Percentiles rank a stretch among this genome's conserved stretches.
Evolutionary conservation across 768 basidiomycete genomes (phyloP).

Genomic region (Paxillus involutus): DNA sequence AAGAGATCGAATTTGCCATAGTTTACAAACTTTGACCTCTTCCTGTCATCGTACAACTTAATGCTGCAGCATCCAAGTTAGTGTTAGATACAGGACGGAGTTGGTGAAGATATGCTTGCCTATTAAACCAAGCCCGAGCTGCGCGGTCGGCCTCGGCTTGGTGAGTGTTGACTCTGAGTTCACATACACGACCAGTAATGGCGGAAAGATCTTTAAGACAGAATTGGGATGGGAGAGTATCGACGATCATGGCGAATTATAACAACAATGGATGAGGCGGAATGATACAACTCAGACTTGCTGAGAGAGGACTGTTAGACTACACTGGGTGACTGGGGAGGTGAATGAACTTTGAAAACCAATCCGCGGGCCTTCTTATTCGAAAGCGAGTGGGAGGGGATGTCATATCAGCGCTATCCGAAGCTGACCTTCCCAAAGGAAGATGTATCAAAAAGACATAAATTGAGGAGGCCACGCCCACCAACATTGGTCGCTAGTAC

Average conservation of each 20-base stretch:
- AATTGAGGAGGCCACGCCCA: slow-evolving; percentile 25
- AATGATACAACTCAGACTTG: slow-evolving; percentile 26
- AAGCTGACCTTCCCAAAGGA: slow-evolving; percentile 18
- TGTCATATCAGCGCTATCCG: slow-evolving; percentile 20
- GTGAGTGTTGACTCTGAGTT: slow-evolving; percentile 32
- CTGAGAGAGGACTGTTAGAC: slow-evolving; percentile 16
- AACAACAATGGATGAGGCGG: slow-evolving; percentile 6
- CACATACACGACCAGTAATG: slow-evolving; percentile 36
- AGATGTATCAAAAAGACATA: slow-evolving; percentile 25
- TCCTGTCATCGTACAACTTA: slow-evolving; percentile 34
- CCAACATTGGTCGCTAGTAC: slow-evolving; percentile 28
- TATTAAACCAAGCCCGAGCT: slow-evolving; percentile 35
- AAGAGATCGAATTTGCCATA: slow-evolving; percentile 40
- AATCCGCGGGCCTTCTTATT: slow-evolving; percentile 30
- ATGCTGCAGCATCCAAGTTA: slow-evolving; percentile 18
- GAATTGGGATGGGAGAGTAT: slow-evolving; percentile 36
- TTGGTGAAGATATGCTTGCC: slow-evolving; percentile 14
- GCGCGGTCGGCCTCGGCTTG: slow-evolving; percentile 34
- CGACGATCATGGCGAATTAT: slow-evolving; percentile 28
- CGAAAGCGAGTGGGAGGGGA: slow-evolving; percentile 15
- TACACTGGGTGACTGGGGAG: slow-evolving; percentile 1
- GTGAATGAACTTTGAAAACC: background rate
- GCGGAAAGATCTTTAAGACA: slow-evolving; percentile 35
- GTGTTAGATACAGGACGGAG: background rate
- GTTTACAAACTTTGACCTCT: slow-evolving; percentile 34